Conservation (phyloP, 768 basidiomycete species). For the Glaciozyma martinii region DNA sequence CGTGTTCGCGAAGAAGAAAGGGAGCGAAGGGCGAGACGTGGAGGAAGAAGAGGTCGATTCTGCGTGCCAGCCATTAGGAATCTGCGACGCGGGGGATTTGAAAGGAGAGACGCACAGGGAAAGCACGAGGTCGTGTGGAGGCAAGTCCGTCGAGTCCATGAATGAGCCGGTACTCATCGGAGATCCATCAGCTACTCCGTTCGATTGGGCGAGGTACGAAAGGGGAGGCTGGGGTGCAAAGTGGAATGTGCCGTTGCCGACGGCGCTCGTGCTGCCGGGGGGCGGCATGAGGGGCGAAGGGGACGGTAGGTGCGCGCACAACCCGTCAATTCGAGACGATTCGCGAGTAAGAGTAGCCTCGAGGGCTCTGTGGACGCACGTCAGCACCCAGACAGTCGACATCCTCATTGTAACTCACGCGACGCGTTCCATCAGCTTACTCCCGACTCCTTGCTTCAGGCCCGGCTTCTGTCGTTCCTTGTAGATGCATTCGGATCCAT, state of each 20-base stretch:
- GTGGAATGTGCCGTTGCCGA: background rate
- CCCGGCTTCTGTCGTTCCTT: background rate
- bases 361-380: background rate
- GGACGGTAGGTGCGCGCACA: background rate
- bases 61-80: background rate
- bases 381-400: background rate
- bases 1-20: background rate
- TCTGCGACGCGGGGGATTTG: background rate
- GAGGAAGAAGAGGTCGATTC: background rate
- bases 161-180: background rate
- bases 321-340: background rate
- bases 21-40: background rate
- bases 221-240: background rate
- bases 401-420: background rate
- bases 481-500: background rate
- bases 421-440: background rate
- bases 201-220: background rate
- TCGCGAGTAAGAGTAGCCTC: background rate
- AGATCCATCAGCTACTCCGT: background rate
- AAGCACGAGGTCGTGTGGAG: background rate
- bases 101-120: background rate
- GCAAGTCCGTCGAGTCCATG: background rate
- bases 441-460: background rate
- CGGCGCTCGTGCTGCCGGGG: background rate
- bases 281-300: background rate